Conservation (phyloP, 2,329 filamentous ascomycete genomes). For the Neopestalotiopsis sp. region DNA sequence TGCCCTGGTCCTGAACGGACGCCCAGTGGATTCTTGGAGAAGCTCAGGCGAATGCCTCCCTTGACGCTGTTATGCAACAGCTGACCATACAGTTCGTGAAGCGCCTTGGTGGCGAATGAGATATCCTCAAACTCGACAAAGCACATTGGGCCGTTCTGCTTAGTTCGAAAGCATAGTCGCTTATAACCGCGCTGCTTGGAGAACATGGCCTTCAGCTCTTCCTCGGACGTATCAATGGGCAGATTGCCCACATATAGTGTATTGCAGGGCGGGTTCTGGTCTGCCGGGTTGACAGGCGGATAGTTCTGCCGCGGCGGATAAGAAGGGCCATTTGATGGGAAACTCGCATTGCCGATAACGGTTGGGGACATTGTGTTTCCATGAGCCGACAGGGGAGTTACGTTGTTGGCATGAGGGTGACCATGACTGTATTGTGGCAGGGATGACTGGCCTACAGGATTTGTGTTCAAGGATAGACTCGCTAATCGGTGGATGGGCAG, state of each 20-base stretch:
- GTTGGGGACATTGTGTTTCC: slow-evolving; percentile 62
- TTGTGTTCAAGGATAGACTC: slow-evolving; percentile 75
- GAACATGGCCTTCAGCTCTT: slow-evolving; percentile 93
- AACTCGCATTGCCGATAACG: slow-evolving; percentile 54
- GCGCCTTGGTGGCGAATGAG: slow-evolving; percentile 86
- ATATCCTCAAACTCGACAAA: slow-evolving; percentile 98
- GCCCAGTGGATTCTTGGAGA: slow-evolving; percentile 95
- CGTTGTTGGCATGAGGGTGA: slow-evolving; percentile 29
- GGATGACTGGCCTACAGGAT: slow-evolving; percentile 58
- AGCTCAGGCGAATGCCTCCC: slow-evolving; percentile 92
- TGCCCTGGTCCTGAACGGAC: slow-evolving; percentile 73
- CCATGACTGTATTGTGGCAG: slow-evolving; percentile 52
- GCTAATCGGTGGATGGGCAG: slow-evolving; percentile 73
- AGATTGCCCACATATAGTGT: slow-evolving; percentile 98
- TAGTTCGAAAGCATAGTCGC: slow-evolving; percentile 91
- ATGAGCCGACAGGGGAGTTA: slow-evolving; percentile 3
- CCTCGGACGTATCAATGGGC: slow-evolving; percentile 89
- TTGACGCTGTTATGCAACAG: slow-evolving; percentile 90
- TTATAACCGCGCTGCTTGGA: slow-evolving; percentile 95
- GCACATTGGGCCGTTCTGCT: slow-evolving; percentile 96
- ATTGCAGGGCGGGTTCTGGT: slow-evolving; percentile 97
- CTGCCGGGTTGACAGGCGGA: slow-evolving; percentile 89
- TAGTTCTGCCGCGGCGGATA: slow-evolving; percentile 71
- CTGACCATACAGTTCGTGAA: slow-evolving; percentile 88
- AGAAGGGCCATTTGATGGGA: slow-evolving; percentile 60